Conservation (phyloP, 176 grass and related monocot genomes). For the Cenchrus purpureus region DNA sequence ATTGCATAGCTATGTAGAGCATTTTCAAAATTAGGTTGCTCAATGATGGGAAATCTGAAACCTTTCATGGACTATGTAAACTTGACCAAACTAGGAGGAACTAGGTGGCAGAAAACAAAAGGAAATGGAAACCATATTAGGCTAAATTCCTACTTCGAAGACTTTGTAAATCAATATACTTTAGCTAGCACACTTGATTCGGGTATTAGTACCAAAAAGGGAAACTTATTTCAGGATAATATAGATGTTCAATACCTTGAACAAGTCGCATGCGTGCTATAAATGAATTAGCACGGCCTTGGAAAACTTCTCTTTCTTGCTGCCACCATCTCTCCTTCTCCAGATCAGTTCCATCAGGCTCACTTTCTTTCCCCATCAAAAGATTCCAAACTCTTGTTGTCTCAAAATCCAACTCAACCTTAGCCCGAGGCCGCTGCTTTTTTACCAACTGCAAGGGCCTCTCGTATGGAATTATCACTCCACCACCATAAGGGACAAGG, state of each 20-base stretch:
- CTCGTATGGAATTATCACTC: constrained; percentile 50
- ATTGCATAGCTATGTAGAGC: not conserved
- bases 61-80: constrained; percentile 3
- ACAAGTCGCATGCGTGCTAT: constrained; percentile 72
- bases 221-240: constrained; percentile 32
- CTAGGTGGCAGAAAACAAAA: not conserved
- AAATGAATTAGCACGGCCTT: constrained; percentile 69
- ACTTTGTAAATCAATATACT: not conserved
- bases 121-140: not conserved
- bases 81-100: not conserved
- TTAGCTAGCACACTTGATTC: not conserved
- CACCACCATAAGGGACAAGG: constrained; percentile 48
- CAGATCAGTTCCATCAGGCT: constrained; percentile 47
- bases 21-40: constrained; percentile 19
- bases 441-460: constrained; percentile 44
- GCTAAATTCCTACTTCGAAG: constrained; percentile 5
- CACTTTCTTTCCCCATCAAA: constrained; percentile 63
- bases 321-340: constrained; percentile 72
- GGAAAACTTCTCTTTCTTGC: constrained; percentile 67
- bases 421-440: constrained; percentile 59
- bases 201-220: not conserved
- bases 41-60: not conserved
- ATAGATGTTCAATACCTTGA: constrained; percentile 59
- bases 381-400: constrained; percentile 80
- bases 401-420: constrained; percentile 77